Evolutionary conservation across 768 basidiomycete species (phyloP).

Genomic region (Chalciporus piperatus): DNA sequence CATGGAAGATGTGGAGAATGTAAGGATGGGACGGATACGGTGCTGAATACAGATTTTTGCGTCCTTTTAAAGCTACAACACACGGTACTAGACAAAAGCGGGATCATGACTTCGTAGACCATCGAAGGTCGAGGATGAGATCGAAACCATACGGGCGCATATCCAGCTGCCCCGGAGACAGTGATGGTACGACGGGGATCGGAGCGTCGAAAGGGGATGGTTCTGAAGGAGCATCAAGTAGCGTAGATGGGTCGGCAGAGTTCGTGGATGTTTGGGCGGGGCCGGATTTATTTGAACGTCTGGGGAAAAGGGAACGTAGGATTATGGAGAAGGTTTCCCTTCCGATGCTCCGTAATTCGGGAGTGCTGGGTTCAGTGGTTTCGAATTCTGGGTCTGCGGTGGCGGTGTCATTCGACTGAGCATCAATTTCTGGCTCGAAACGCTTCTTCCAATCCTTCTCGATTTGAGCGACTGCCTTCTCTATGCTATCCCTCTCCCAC

Average conservation of each 20-base stretch:
- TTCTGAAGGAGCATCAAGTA: constrained; percentile 6
- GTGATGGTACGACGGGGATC: constrained; percentile 13
- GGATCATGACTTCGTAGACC: constrained; percentile 39
- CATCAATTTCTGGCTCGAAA: constrained; percentile 18
- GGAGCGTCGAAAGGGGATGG: constrained; percentile 5
- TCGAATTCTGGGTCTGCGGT: constrained; percentile 14
- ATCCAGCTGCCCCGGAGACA: constrained; percentile 59
- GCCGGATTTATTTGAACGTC: constrained; percentile 5
- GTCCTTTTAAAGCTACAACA: constrained; percentile 20
- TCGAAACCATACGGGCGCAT: constrained; percentile 70
- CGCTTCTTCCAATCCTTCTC: constrained; percentile 29
- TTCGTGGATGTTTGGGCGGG: neutral
- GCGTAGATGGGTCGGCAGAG: neutral
- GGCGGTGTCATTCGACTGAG: constrained; percentile 31
- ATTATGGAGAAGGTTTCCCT: constrained; percentile 22
- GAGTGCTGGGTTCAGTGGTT: constrained; percentile 9
- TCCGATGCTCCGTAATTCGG: constrained; percentile 1
- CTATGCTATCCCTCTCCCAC: constrained; percentile 71
- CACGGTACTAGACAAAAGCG: constrained; percentile 9
- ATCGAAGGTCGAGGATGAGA: constrained; percentile 72
- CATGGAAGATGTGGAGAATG: too few relatives aligned
- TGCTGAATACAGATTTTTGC: constrained; percentile 13
- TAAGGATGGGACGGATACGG: neutral
- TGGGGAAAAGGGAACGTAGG: constrained; percentile 25
- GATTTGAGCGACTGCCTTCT: constrained; percentile 38